phyloP scores from a whole-genome alignment of 1,139 yeast genomes.

The Lizanozyma gosingica region DNA sequence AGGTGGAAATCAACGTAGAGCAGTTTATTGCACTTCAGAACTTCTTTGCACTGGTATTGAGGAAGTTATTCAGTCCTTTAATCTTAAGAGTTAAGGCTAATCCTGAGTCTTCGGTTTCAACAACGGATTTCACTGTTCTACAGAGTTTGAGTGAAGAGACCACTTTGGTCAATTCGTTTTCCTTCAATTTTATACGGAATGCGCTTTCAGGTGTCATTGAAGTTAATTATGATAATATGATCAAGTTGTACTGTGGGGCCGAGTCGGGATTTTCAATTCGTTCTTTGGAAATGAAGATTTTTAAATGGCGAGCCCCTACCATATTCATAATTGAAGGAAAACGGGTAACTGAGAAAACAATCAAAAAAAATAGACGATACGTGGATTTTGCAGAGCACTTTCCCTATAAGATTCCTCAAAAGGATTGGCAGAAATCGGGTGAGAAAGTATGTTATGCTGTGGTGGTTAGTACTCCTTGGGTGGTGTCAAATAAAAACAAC shows the following conservation, averaged over 20 bases:
- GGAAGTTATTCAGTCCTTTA: background rate
- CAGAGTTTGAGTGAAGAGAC: background rate
- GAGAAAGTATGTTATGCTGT: constrained; percentile 53
- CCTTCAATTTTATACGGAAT: background rate
- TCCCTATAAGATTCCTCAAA: constrained; percentile 36
- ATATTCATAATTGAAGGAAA: constrained; percentile 61
- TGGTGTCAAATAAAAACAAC: constrained; percentile 54
- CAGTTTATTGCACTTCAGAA: background rate
- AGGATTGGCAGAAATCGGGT: constrained; percentile 24
- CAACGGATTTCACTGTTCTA: background rate
- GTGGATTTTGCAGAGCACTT: constrained; percentile 41
- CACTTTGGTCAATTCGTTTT: background rate
- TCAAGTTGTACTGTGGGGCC: constrained; percentile 64
- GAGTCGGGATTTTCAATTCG: constrained; percentile 80
- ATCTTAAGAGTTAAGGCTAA: constrained; percentile 1
- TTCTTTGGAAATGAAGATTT: constrained; percentile 73
- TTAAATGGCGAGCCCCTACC: constrained; percentile 90
- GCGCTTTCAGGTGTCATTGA: constrained; percentile 9
- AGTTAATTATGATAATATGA: constrained; percentile 32
- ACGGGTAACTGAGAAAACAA: constrained; percentile 33
- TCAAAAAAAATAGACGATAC: constrained; percentile 38
- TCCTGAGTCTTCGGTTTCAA: background rate
- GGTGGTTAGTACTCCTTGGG: constrained; percentile 67
- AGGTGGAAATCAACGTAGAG: background rate
- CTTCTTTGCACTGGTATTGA: background rate